A percentile compares a stretch with the other conserved stretches of the same genome.
Evolutionary conservation across 257 asterid species (phyloP).

Genomic region (Ballota nigra): DNA sequence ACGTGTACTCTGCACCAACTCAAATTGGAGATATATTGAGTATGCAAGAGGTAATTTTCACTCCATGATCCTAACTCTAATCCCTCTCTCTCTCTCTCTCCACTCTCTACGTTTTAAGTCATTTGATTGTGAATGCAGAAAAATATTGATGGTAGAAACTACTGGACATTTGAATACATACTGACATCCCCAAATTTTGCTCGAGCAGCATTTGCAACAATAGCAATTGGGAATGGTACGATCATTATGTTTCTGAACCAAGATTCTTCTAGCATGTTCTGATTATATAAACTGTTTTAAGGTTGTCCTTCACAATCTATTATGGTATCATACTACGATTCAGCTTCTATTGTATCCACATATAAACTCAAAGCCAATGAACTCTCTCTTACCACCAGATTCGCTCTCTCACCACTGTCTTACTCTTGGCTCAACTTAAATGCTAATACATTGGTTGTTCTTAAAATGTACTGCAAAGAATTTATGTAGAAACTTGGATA

Average conservation of each 20-base stretch:
- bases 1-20: constrained; percentile 76
- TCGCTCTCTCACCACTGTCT: too few species aligned
- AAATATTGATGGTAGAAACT: constrained; percentile 65
- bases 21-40: constrained; percentile 58
- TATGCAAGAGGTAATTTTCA: constrained; percentile 64
- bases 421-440: not conserved
- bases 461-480: not conserved
- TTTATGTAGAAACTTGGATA: not conserved
- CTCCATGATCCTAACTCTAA: not conserved
- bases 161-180: constrained; percentile 71
- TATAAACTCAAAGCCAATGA: too few species aligned
- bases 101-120: not conserved
- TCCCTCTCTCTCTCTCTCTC: not conserved
- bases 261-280: not conserved
- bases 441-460: not conserved
- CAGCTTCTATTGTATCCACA: not conserved
- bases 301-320: not conserved
- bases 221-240: constrained; percentile 82
- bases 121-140: constrained; percentile 43
- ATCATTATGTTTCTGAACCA: not conserved
- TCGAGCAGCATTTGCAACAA: constrained; percentile 84
- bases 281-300: not conserved
- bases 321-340: too few species aligned
- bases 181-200: constrained; percentile 69
- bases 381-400: too few species aligned